Evolutionary conservation across 257 asterid species (phyloP).

Genomic region (Scutellaria minor): DNA sequence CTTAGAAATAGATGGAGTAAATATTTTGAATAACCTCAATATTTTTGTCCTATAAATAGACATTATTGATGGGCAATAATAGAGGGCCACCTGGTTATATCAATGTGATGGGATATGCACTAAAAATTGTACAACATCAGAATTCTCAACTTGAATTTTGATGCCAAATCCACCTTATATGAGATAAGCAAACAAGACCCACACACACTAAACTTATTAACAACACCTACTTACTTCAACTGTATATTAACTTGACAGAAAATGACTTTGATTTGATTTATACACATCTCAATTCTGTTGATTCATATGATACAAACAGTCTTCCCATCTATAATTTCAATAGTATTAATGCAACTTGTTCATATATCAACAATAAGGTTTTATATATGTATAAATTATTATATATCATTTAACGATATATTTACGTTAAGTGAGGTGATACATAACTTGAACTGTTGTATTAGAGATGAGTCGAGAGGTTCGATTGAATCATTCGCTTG

Average conservation of each 20-base stretch:
- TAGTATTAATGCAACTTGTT: neutral
- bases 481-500: too few species aligned
- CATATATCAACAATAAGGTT: neutral
- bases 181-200: constrained; percentile 49
- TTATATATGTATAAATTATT: neutral
- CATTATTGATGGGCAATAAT: constrained; percentile 49
- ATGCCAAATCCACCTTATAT: constrained; percentile 45
- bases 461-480: too few species aligned
- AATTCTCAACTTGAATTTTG: constrained; percentile 51
- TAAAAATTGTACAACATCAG: constrained; percentile 41
- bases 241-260: constrained; percentile 37
- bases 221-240: constrained; percentile 33
- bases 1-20: too few species aligned
- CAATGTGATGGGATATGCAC: constrained; percentile 45
- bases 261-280: constrained; percentile 49
- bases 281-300: neutral
- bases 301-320: neutral
- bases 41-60: constrained; percentile 3
- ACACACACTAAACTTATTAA: constrained; percentile 29
- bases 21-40: neutral
- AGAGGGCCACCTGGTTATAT: constrained; percentile 40
- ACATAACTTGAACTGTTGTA: too few species aligned
- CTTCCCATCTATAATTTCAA: too few species aligned
- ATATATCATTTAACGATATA: neutral
- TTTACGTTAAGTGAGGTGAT: too few species aligned